A percentile compares a stretch with the other conserved stretches of the same genome.
These are phyloP conservation scores for Hortaea sp. DNA, from an alignment of 2,329 filamentous ascomycete species.

Conservation along the genomic window DNA sequence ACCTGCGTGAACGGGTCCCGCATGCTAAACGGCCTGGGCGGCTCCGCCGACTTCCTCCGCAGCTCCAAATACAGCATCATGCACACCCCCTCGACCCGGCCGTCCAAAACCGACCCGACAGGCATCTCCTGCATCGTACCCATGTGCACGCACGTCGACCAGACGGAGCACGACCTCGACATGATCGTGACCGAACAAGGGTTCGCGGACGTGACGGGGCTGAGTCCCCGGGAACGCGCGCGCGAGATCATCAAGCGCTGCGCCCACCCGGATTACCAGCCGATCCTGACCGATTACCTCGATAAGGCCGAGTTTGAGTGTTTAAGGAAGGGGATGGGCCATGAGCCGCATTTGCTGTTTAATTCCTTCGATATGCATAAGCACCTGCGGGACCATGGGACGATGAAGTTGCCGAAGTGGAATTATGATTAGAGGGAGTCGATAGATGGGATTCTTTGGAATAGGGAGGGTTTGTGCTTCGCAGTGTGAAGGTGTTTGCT, in stretches of 20 bases:
- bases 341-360: conserved; percentile 80
- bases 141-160: conserved; percentile 85
- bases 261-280: conserved; percentile 73
- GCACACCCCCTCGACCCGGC: conserved; percentile 77
- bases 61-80: conserved; percentile 79
- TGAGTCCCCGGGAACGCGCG: conserved; percentile 70
- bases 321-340: conserved; percentile 75
- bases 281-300: conserved; percentile 73
- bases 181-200: conserved; percentile 74
- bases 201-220: conserved; percentile 72
- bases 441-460: too few relatives aligned
- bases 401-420: conserved; percentile 75
- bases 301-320: conserved; percentile 81
- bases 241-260: conserved; percentile 80
- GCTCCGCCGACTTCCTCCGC: conserved; percentile 72
- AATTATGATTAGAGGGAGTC: too few relatives aligned
- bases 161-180: conserved; percentile 87
- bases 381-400: conserved; percentile 70
- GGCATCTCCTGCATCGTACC: conserved; percentile 84
- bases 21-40: conserved; percentile 79
- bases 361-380: conserved; percentile 85
- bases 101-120: conserved; percentile 70
- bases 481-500: too few relatives aligned
- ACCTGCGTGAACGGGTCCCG: conserved; percentile 82
- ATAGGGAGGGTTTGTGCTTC: too few relatives aligned